Conservation (phyloP, 495 filamentous ascomycete genomes). For the Annulohypoxylon maeteangense region DNA sequence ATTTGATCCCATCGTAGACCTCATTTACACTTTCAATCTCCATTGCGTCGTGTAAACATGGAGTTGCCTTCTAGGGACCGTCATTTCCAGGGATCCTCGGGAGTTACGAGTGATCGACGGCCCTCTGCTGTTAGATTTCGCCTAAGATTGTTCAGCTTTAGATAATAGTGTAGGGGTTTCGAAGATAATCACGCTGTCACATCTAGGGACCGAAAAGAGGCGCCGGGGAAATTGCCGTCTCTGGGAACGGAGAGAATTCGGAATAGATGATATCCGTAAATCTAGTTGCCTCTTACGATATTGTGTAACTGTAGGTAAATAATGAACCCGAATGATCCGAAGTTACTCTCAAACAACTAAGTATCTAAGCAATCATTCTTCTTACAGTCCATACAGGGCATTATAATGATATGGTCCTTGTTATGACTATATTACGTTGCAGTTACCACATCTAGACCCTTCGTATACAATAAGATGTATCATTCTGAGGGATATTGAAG, state of each 20-base stretch:
- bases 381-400: not conserved
- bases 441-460: not conserved
- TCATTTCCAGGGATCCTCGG: not conserved
- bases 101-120: not conserved
- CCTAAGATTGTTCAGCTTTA: not conserved
- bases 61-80: conserved; percentile 5
- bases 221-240: conserved; percentile 17
- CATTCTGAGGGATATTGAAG: not conserved
- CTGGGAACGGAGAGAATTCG: conserved; percentile 3
- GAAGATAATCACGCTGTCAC: conserved; percentile 15
- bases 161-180: not conserved
- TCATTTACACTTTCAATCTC: not conserved
- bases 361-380: not conserved
- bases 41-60: not conserved
- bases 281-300: not conserved
- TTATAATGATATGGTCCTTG: not conserved
- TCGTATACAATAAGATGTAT: not conserved
- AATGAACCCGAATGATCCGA: not conserved
- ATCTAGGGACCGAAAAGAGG: not conserved
- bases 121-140: not conserved
- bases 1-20: not conserved
- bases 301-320: conserved; percentile 12
- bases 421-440: not conserved
- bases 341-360: not conserved
- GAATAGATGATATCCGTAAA: conserved; percentile 17